Evolutionary conservation across 805 yeast genomes (phyloP).

Genomic region (Barnettozyma pratensis): DNA sequence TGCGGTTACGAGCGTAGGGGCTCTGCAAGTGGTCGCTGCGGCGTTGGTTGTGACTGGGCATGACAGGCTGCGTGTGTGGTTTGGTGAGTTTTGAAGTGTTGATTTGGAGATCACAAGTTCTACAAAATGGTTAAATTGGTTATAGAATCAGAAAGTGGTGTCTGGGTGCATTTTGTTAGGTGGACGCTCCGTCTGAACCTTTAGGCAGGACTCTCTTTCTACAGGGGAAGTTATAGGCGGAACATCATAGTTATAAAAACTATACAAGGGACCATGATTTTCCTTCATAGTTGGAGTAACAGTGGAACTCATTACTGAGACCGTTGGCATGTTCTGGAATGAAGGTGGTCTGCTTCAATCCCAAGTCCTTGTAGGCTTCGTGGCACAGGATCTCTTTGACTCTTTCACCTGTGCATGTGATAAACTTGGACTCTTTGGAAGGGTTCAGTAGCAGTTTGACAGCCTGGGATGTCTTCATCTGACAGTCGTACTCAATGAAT

Average conservation of each 20-base stretch:
- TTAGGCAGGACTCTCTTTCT: no score
- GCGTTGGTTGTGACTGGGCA: background rate
- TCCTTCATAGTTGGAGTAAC: constrained; percentile 78
- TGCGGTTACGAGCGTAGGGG: constrained; percentile 10
- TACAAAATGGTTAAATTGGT: no score
- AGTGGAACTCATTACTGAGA: constrained; percentile 79
- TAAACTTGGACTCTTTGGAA: constrained; percentile 29
- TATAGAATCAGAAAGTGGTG: background rate
- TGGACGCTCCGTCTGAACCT: background rate
- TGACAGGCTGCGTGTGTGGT: background rate
- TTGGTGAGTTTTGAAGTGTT: background rate
- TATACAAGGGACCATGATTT: constrained; percentile 45
- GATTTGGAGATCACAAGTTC: no score
- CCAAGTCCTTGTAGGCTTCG: constrained; percentile 21
- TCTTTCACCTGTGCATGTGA: constrained; percentile 88
- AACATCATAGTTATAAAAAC: constrained; percentile 18
- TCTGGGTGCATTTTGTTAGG: background rate
- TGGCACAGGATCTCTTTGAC: constrained; percentile 43
- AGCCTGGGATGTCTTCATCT: constrained; percentile 56
- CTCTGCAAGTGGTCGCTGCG: constrained; percentile 13
- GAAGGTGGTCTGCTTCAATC: constrained; percentile 57
- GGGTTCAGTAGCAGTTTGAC: constrained; percentile 55
- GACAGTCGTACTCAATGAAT: constrained; percentile 77
- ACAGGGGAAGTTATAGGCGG: no score
- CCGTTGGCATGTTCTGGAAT: constrained; percentile 82